phyloP scores from a whole-genome alignment of 148 eudicot species.

The Bassia scoparia region DNA sequence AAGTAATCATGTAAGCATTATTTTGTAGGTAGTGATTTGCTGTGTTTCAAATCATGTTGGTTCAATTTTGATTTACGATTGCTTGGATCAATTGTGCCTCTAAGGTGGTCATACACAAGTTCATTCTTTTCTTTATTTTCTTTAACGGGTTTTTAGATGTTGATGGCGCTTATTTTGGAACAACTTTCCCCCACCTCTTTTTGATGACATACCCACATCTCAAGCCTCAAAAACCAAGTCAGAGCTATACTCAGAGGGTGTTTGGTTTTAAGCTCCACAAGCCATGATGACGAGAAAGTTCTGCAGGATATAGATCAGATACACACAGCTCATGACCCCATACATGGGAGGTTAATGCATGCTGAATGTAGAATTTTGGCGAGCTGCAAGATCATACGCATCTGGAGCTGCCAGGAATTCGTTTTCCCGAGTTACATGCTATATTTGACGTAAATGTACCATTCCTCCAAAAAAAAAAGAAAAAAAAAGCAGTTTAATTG shows the following conservation, averaged over 20 bases:
- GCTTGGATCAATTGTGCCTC: neutral
- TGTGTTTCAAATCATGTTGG: neutral
- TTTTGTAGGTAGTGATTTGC: neutral
- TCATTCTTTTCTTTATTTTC: conserved; percentile 17
- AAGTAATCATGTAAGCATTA: too few relatives aligned
- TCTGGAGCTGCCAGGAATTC: conserved; percentile 19
- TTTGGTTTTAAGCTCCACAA: conserved; percentile 73
- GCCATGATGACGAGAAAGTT: conserved; percentile 34
- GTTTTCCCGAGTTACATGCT: conserved; percentile 21
- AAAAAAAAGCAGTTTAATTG: conserved; percentile 11
- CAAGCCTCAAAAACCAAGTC: conserved; percentile 57
- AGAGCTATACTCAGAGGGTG: conserved; percentile 55
- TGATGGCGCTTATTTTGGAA: conserved; percentile 71
- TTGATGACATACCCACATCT: conserved; percentile 70
- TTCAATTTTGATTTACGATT: neutral
- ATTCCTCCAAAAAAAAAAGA: neutral
- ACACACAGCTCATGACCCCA: conserved; percentile 10
- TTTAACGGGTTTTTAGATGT: conserved; percentile 44
- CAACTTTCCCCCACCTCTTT: conserved; percentile 63
- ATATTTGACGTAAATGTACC: conserved; percentile 27
- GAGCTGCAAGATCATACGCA: conserved; percentile 15
- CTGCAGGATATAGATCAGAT: conserved; percentile 1
- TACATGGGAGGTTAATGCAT: neutral
- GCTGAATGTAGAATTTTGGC: conserved; percentile 9
- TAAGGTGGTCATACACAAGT: neutral